Evolutionary conservation across 805 yeast species (phyloP).

Genomic region (Saccharomycopsis vini): DNA sequence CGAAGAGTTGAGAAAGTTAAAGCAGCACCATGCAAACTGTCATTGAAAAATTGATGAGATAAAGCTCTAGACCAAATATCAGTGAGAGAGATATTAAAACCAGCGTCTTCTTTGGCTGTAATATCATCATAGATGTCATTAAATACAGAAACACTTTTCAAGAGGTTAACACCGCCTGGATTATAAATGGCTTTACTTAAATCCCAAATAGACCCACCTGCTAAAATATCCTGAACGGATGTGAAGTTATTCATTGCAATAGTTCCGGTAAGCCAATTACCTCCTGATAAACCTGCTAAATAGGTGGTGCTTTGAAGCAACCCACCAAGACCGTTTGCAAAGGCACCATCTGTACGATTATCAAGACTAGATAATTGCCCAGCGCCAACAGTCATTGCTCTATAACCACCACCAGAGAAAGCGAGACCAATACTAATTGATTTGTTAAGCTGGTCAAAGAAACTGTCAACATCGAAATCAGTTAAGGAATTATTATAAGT

Average conservation of each 20-base stretch:
- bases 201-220: slow-evolving; percentile 53
- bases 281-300: slow-evolving; percentile 74
- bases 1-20: slow-evolving; percentile 50
- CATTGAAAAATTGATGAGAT: slow-evolving; percentile 61
- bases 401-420: slow-evolving; percentile 81
- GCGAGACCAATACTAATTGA: slow-evolving; percentile 46
- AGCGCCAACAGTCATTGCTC: slow-evolving; percentile 83
- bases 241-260: slow-evolving; percentile 66
- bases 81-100: slow-evolving; percentile 57
- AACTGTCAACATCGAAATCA: slow-evolving; percentile 28
- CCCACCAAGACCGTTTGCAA: slow-evolving; percentile 60
- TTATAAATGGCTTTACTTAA: slow-evolving; percentile 49
- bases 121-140: slow-evolving; percentile 45
- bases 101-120: slow-evolving; percentile 47
- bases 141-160: slow-evolving; percentile 46
- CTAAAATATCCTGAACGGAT: slow-evolving; percentile 50
- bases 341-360: slow-evolving; percentile 50
- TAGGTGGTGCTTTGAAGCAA: slow-evolving; percentile 63
- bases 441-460: slow-evolving; percentile 21
- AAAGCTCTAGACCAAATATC: slow-evolving; percentile 78
- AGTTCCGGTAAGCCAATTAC: slow-evolving; percentile 72
- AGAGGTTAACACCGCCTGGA: slow-evolving; percentile 49
- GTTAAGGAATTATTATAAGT: slow-evolving; percentile 26
- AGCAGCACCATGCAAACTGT: slow-evolving; percentile 55
- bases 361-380: slow-evolving; percentile 77